Conservation (phyloP, 2,329 filamentous ascomycete species). For the Magnaporthiopsis poae region DNA sequence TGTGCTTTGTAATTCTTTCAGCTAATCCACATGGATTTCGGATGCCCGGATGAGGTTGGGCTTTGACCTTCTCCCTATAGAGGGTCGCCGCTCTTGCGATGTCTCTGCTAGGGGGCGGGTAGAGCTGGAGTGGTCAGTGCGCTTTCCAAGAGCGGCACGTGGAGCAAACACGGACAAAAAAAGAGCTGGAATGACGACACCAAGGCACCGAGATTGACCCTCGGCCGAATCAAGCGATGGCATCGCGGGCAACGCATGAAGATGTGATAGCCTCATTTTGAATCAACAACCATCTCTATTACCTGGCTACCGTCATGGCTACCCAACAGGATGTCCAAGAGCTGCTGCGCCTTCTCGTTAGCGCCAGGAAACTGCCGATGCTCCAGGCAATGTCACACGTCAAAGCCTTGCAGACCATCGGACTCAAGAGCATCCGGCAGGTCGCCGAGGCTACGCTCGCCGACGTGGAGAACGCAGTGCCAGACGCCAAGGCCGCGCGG, state of each 20-base stretch:
- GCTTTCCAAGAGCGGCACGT: no score
- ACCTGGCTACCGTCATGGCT: neutral
- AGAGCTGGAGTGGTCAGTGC: no score
- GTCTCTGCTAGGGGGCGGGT: no score
- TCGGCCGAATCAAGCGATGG: no score
- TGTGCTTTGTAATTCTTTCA: neutral
- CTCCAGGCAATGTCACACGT: conserved; percentile 50
- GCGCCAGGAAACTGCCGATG: conserved; percentile 45
- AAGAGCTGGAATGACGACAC: no score
- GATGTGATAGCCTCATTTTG: no score
- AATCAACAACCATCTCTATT: no score
- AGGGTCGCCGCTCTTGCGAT: neutral
- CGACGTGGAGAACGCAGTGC: conserved; percentile 35
- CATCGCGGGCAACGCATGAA: no score
- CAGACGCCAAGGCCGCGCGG: conserved; percentile 40
- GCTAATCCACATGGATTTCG: neutral
- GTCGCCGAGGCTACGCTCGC: conserved; percentile 40
- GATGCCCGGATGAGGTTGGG: neutral
- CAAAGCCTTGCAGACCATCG: conserved; percentile 45
- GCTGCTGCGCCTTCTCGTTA: conserved; percentile 49
- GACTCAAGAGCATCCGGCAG: conserved; percentile 44
- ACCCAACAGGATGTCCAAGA: conserved; percentile 51
- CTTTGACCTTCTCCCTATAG: neutral
- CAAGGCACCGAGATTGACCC: no score
- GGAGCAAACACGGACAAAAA: no score